These are phyloP conservation scores for Microsporum ferrugineum DNA, from an alignment of 2,329 filamentous ascomycete species.

Conservation along the genomic window DNA sequence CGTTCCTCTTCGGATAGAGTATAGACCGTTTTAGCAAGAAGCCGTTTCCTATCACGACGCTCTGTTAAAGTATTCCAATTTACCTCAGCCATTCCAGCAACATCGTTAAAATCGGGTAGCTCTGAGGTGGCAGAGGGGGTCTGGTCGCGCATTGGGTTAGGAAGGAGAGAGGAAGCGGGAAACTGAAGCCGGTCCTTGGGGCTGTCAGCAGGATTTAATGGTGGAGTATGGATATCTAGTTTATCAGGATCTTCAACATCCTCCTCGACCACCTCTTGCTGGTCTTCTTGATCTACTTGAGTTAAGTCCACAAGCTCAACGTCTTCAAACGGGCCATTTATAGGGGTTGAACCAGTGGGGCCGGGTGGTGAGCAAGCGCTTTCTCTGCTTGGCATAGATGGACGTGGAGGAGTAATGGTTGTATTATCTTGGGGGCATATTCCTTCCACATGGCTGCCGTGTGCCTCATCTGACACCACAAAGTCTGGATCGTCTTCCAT, in stretches of 20 bases:
- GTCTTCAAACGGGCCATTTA: not conserved
- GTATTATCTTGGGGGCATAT: not conserved
- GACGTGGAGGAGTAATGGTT: not conserved
- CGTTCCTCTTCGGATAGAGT: conserved; percentile 16
- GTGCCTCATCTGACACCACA: conserved; percentile 19
- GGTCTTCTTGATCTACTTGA: conserved; percentile 13
- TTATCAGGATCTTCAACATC: conserved; percentile 12
- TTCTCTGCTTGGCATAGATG: not conserved
- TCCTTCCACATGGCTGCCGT: too few species aligned
- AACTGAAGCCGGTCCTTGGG: not conserved
- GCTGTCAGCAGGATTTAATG: conserved; percentile 22
- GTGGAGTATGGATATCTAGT: conserved; percentile 26
- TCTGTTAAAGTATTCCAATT: conserved; percentile 27
- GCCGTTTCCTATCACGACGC: conserved; percentile 27
- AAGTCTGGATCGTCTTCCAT: conserved; percentile 21
- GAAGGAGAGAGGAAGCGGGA: not conserved
- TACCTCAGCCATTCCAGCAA: conserved; percentile 23
- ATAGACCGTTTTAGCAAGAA: conserved; percentile 25
- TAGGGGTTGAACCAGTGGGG: not conserved
- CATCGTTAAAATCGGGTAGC: conserved; percentile 18
- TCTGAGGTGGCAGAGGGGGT: not conserved
- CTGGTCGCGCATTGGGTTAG: not conserved
- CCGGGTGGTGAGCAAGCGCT: not conserved
- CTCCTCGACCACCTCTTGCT: not conserved
- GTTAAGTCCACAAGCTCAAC: conserved; percentile 28